phyloP scores from a whole-genome alignment of 306 rosid species.

The Ormosia emarginata region DNA sequence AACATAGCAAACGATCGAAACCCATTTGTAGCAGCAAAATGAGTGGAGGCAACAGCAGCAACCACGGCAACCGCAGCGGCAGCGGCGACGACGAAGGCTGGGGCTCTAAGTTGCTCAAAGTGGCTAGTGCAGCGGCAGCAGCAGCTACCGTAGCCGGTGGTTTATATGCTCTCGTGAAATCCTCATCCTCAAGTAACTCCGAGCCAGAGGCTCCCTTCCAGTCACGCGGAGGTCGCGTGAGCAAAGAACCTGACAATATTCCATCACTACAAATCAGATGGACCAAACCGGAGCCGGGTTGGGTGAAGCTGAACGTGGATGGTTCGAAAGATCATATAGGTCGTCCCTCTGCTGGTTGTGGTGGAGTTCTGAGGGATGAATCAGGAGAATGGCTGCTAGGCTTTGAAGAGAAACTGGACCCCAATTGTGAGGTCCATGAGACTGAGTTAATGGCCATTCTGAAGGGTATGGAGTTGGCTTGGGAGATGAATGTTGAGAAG shows the following conservation, averaged over 20 bases:
- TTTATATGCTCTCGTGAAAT: background rate
- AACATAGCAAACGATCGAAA: background rate
- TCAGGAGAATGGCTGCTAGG: background rate
- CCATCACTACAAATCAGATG: background rate
- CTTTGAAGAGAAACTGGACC: background rate
- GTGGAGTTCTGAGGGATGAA: background rate
- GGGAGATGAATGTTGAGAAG: background rate
- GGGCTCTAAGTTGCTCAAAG: background rate
- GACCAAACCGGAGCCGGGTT: background rate
- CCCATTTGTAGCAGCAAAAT: background rate
- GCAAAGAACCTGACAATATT: too few relatives aligned
- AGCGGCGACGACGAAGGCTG: background rate
- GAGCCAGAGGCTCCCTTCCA: background rate
- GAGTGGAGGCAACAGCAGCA: background rate
- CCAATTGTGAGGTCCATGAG: background rate
- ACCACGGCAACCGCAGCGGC: background rate
- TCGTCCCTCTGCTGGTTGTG: background rate
- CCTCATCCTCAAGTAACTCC: background rate
- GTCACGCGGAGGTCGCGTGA: background rate
- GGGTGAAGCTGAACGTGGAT: background rate
- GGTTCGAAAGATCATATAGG: background rate
- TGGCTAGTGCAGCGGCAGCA: background rate
- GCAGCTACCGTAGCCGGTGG: background rate
- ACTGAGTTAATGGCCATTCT: background rate
- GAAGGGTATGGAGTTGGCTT: background rate